A percentile compares a stretch with the other conserved stretches of the same genome.
These are phyloP conservation scores for Colletotrichum ledebouriae DNA, from an alignment of 2,329 filamentous ascomycete genomes.

Conservation along the genomic window DNA sequence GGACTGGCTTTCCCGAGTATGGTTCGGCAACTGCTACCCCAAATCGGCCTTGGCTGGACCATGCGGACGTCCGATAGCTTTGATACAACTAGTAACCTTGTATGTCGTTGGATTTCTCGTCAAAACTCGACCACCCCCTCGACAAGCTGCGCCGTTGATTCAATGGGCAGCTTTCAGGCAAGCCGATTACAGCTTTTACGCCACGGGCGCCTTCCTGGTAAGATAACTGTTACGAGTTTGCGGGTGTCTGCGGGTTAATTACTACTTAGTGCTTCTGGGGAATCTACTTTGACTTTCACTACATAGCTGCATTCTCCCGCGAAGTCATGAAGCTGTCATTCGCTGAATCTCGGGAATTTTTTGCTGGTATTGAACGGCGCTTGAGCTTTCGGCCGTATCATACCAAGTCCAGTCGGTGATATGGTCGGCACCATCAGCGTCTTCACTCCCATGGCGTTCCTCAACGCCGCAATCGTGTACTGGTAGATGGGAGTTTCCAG, in stretches of 20 bases:
- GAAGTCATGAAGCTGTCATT: constrained; percentile 51
- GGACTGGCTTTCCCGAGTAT: constrained; percentile 68
- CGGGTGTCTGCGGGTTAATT: constrained; percentile 36
- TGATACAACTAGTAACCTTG: constrained; percentile 66
- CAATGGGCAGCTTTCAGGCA: constrained; percentile 62
- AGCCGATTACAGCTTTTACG: constrained; percentile 57
- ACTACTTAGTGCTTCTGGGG: constrained; percentile 60
- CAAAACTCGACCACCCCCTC: constrained; percentile 57
- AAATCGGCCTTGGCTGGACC: constrained; percentile 70
- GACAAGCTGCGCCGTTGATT: constrained; percentile 56
- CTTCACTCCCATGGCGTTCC: constrained; percentile 55
- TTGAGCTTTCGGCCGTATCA: constrained; percentile 62
- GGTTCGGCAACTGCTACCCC: constrained; percentile 68
- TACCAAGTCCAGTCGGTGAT: constrained; percentile 63
- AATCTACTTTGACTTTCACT: constrained; percentile 71
- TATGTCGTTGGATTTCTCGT: constrained; percentile 53
- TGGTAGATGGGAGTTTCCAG: constrained; percentile 49
- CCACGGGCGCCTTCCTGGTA: constrained; percentile 51
- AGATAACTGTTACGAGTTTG: not conserved
- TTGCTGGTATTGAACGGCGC: constrained; percentile 67
- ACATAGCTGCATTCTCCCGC: constrained; percentile 64
- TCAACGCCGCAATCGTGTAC: constrained; percentile 46
- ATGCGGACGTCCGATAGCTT: constrained; percentile 67
- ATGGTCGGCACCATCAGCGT: constrained; percentile 65
- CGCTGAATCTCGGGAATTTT: constrained; percentile 57